Evolutionary conservation across 768 basidiomycete species (phyloP).

Genomic region (Punctularia strigosozonata): DNA sequence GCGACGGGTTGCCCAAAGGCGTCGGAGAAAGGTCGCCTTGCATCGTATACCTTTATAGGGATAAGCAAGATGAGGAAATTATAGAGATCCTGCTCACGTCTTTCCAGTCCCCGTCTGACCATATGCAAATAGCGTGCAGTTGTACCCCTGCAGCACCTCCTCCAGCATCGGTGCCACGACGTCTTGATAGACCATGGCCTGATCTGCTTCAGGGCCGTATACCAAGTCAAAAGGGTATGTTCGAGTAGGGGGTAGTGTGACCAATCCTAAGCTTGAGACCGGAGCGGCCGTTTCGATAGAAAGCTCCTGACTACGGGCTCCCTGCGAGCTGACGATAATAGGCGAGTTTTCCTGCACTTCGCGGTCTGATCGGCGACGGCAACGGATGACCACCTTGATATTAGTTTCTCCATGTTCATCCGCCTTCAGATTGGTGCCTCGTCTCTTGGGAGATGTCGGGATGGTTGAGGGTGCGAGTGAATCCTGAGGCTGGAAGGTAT

Average conservation of each 20-base stretch:
- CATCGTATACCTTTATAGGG: conserved; percentile 77
- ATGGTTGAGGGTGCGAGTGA: too few relatives aligned
- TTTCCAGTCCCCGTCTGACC: conserved; percentile 99
- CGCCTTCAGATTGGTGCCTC: too few relatives aligned
- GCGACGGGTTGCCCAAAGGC: conserved; percentile 77
- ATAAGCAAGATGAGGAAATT: conserved; percentile 7
- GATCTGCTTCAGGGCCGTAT: conserved; percentile 95
- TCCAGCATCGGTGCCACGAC: conserved; percentile 89
- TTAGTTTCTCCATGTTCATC: conserved; percentile 50
- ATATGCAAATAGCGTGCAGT: conserved; percentile 95
- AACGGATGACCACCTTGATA: conserved; percentile 90
- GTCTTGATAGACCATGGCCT: conserved; percentile 86
- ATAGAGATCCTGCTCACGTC: conserved; percentile 49
- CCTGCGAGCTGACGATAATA: conserved; percentile 70
- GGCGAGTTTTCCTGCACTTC: conserved; percentile 83
- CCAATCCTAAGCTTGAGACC: conserved; percentile 56
- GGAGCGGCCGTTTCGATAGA: conserved; percentile 72
- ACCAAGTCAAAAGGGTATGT: conserved; percentile 94
- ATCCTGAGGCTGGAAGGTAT: too few relatives aligned
- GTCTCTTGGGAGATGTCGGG: too few relatives aligned
- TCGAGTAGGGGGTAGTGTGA: conserved; percentile 62
- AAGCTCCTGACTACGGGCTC: conserved; percentile 64
- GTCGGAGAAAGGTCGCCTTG: conserved; percentile 84
- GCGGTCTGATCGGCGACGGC: conserved; percentile 73
- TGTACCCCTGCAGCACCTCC: conserved; percentile 92